Percentiles rank a stretch among this genome's conserved stretches.
These are phyloP conservation scores for Rehmannia glutinosa DNA, from an alignment of 257 asterid genomes.

Conservation along the genomic window DNA sequence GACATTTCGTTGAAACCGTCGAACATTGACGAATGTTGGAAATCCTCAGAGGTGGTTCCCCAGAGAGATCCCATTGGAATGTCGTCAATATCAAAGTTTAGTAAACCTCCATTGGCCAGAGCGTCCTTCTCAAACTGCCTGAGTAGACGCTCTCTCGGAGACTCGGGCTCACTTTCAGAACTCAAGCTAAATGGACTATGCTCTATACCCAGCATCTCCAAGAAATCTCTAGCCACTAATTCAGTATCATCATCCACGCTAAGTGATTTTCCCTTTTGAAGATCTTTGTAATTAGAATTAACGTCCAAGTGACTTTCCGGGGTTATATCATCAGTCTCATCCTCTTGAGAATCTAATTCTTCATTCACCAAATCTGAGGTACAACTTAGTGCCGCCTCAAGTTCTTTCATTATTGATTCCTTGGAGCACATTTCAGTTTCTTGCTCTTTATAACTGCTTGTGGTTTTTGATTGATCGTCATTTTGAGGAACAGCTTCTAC, in stretches of 20 bases:
- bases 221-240: conserved; percentile 70
- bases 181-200: conserved; percentile 67
- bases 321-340: conserved; percentile 35
- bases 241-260: conserved; percentile 58
- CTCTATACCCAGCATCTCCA: conserved; percentile 79
- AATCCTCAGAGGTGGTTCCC: conserved; percentile 37
- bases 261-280: conserved; percentile 45
- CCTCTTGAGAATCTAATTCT: conserved; percentile 50
- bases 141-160: conserved; percentile 81
- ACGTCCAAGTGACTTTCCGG: conserved; percentile 31
- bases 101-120: conserved; percentile 64
- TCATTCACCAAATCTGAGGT: conserved; percentile 46
- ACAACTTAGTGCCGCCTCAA: conserved; percentile 56
- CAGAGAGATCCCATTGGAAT: conserved; percentile 33
- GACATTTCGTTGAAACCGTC: conserved; percentile 31
- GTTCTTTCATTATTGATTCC: conserved; percentile 55
- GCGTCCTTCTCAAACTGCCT: conserved; percentile 87
- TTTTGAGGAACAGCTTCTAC: conserved; percentile 16
- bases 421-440: conserved; percentile 28
- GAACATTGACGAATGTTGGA: conserved; percentile 21
- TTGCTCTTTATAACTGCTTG: conserved; percentile 11
- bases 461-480: conserved; percentile 17
- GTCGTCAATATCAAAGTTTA: conserved; percentile 49
- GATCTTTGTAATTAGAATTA: conserved; percentile 27
- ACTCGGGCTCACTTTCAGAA: conserved; percentile 90